phyloP scores from a whole-genome alignment of 1,284 basidiomycete genomes.

The Phenoliferia sp. region DNA sequence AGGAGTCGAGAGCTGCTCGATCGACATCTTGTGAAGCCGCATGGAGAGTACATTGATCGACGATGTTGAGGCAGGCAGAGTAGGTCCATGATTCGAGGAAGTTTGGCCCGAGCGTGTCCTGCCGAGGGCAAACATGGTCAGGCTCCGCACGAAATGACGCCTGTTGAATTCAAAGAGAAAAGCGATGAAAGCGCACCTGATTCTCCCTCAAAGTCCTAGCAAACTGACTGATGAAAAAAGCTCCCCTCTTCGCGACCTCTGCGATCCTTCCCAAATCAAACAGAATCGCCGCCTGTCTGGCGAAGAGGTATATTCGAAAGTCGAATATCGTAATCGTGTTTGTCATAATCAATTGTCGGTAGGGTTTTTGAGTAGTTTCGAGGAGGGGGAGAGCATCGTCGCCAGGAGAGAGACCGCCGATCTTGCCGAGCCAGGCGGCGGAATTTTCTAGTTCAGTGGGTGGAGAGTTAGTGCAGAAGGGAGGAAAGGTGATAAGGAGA shows the following conservation, averaged over 20 bases:
- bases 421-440: constrained; percentile 79
- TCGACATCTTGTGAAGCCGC: constrained; percentile 52
- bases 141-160: background rate
- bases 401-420: constrained; percentile 56
- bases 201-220: constrained; percentile 67
- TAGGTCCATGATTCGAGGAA: constrained; percentile 95
- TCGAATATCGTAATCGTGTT: constrained; percentile 92
- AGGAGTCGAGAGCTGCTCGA: constrained; percentile 12
- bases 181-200: constrained; percentile 54
- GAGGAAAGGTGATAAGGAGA: background rate
- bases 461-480: background rate
- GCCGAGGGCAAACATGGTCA: too few species aligned
- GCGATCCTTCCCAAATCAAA: constrained; percentile 63
- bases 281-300: constrained; percentile 74
- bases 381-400: constrained; percentile 81
- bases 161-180: background rate
- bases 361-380: constrained; percentile 75
- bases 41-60: constrained; percentile 80
- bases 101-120: constrained; percentile 66
- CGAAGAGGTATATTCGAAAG: constrained; percentile 84
- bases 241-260: constrained; percentile 64
- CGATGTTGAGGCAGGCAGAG: constrained; percentile 78
- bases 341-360: constrained; percentile 80
- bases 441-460: constrained; percentile 63
- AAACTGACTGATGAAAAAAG: constrained; percentile 73